Conservation (phyloP, 2,329 filamentous ascomycete species). For the Ceratocystis diversiconidia region DNA sequence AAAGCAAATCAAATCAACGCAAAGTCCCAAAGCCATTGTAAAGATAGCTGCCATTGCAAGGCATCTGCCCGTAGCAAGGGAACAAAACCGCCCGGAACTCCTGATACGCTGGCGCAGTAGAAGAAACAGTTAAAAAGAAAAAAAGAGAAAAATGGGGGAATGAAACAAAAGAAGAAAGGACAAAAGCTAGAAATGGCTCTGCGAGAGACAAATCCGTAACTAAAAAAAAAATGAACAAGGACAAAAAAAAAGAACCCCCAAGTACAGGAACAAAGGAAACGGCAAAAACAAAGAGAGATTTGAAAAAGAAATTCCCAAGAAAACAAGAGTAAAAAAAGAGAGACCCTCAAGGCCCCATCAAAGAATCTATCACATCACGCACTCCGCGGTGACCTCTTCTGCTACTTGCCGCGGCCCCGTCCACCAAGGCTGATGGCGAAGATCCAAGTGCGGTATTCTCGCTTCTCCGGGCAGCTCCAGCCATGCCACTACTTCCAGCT, state of each 20-base stretch:
- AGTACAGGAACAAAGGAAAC: background rate
- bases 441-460: background rate
- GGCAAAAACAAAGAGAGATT: background rate
- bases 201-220: too few relatives aligned
- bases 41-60: background rate
- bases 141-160: background rate
- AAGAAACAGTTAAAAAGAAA: background rate
- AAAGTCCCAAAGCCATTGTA: background rate
- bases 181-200: too few relatives aligned
- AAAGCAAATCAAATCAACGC: background rate
- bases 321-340: background rate
- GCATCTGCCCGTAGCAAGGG: background rate
- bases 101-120: background rate
- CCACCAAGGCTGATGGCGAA: background rate
- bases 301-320: background rate
- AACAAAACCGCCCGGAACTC: background rate
- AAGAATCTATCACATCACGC: slow-evolving; percentile 29
- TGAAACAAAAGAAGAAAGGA: too few relatives aligned
- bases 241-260: background rate
- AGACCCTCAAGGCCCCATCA: slow-evolving; percentile 33
- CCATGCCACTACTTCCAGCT: background rate
- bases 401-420: background rate
- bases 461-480: background rate
- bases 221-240: background rate
- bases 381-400: background rate